Conservation (phyloP, 2,329 filamentous ascomycete genomes). For the Stachybotrys echinatus region DNA sequence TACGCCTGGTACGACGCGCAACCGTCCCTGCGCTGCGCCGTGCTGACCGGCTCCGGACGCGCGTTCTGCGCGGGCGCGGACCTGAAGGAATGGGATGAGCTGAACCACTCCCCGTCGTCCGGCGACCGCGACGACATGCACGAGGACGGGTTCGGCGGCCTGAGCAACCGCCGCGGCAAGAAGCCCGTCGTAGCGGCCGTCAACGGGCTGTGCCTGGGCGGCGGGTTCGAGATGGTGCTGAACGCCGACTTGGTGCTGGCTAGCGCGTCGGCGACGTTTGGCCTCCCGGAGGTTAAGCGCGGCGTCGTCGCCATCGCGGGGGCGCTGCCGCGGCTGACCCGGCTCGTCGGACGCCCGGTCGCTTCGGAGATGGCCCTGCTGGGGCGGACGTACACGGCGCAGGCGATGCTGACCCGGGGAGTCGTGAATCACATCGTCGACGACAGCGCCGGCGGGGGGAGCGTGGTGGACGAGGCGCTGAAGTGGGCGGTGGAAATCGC, state of each 20-base stretch:
- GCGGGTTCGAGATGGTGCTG: conserved; percentile 68
- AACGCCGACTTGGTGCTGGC: conserved; percentile 69
- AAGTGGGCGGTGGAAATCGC: conserved; percentile 56
- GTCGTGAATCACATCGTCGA: conserved; percentile 65
- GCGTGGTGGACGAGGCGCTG: conserved; percentile 53
- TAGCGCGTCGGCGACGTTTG: conserved; percentile 48
- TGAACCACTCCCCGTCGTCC: conserved; percentile 23
- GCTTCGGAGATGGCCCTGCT: conserved; percentile 68
- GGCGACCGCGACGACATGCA: conserved; percentile 27
- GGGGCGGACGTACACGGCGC: conserved; percentile 53
- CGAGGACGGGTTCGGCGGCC: conserved; percentile 50
- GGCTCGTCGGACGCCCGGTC: conserved; percentile 59
- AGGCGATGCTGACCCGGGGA: conserved; percentile 59
- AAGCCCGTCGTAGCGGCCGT: conserved; percentile 73
- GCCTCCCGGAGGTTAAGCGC: conserved; percentile 63
- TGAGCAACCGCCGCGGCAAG: conserved; percentile 59
- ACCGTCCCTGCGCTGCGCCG: conserved; percentile 52
- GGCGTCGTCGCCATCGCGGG: conserved; percentile 67
- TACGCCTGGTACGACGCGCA: conserved; percentile 60
- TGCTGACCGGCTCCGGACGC: conserved; percentile 56
- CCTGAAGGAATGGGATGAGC: conserved; percentile 55
- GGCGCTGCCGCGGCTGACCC: conserved; percentile 58
- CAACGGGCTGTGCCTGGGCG: conserved; percentile 67
- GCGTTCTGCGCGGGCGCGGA: conserved; percentile 66
- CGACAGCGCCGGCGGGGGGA: conserved; percentile 25